These are phyloP conservation scores for Boletus pseudopeckii DNA, from an alignment of 768 basidiomycete species.

Conservation along the genomic window DNA sequence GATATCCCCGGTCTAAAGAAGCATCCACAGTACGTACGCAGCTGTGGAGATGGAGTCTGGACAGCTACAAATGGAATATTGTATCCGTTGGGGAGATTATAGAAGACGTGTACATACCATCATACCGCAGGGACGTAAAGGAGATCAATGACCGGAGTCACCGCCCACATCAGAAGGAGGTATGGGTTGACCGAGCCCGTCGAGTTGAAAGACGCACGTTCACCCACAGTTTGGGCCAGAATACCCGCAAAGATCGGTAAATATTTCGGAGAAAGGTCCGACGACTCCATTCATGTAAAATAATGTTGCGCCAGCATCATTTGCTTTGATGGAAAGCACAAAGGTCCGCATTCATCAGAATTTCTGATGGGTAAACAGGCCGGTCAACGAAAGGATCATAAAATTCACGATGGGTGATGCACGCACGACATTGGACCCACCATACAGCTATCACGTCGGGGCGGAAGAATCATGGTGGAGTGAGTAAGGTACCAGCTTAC, in stretches of 20 bases:
- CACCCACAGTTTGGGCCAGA: background rate
- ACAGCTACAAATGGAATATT: constrained; percentile 7
- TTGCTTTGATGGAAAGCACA: background rate
- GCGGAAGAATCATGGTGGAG: constrained; percentile 4
- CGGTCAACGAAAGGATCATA: background rate
- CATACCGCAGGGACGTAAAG: constrained; percentile 11
- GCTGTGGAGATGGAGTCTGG: constrained; percentile 15
- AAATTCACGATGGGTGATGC: background rate
- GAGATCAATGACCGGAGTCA: constrained; percentile 10
- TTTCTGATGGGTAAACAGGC: background rate
- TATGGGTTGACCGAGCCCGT: background rate
- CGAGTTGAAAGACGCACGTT: constrained; percentile 1
- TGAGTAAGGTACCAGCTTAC: constrained; percentile 7
- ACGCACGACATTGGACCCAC: background rate
- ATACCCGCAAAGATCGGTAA: constrained; percentile 6
- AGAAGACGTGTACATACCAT: constrained; percentile 11
- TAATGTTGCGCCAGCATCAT: background rate
- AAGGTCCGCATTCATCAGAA: background rate
- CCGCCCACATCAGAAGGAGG: background rate
- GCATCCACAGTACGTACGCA: constrained; percentile 13
- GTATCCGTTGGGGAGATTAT: constrained; percentile 1
- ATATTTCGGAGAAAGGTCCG: constrained; percentile 3
- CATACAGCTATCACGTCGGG: constrained; percentile 22
- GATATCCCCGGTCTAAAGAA: constrained; percentile 12
- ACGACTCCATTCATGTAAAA: constrained; percentile 1